Base-by-base conservation (phyloP, 176 grass and related monocot genomes). In the Guadua angustifolia region DNA sequence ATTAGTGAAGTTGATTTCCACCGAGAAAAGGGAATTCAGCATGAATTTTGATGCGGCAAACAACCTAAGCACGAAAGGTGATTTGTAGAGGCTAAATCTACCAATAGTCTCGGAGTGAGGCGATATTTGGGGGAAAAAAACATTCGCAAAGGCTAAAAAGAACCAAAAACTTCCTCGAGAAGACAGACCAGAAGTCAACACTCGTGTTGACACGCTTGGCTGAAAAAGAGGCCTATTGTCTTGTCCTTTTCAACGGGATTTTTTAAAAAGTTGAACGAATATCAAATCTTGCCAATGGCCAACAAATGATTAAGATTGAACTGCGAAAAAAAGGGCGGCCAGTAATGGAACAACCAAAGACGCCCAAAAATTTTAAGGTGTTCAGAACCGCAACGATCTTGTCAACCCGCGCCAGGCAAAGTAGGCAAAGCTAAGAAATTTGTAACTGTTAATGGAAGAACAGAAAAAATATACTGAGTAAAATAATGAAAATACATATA, bases 321-420 rank as follows among this genome's bases (percentile, higher is more conserved):
- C 25, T 66, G 26, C 9, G 55, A 61, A 18, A 33, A 47, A 51
- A 17, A 24, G 25, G 25, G 13, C 9, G 67, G 75, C 26, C 58
- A 22, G n/a, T 19, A 46, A 53, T 59, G 35, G 69, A 52, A 43
- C 63, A 52, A 65, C n/a, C n/a, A 25, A 42, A 42, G 6, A 45
- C 5, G 11, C 24, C 47, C 5, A 66, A 5, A 50, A 11, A 46
- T 68, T 85, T 50, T 50, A 9, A 43, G n/a, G 24, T 57, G 53
- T 58, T 66, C 46, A 71, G 11, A 71, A 79, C 49, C 39, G 9
- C 59, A 49, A 5, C 21, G 53, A 60, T 60, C 6, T 46, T 24
- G 29, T 36, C 17, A 78, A 77, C 59, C 84, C 79, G 84, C n/a
- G 55, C 4, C 40, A 61, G 33, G 68, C 13, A 79, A 52, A 25